Percentiles rank a stretch among this genome's conserved stretches.
Conservation (phyloP, 2,329 filamentous ascomycete species). For the Metarhizium album region DNA sequence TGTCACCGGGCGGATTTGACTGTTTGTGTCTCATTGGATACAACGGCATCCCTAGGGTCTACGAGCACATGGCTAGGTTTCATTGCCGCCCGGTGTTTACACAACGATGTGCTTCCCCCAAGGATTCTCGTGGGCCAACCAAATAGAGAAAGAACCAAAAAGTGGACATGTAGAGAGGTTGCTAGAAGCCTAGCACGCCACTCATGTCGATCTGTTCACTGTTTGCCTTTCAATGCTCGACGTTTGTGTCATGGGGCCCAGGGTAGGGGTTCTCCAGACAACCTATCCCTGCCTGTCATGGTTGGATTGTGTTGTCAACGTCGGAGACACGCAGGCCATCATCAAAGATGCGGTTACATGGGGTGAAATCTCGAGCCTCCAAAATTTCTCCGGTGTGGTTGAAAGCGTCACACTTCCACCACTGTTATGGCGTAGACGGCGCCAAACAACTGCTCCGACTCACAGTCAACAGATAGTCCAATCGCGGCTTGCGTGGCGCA, state of each 20-base stretch:
- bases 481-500: neutral
- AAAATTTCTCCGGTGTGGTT: neutral
- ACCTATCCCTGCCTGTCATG: neutral
- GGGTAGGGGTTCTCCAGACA: neutral
- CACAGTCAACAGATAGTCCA: neutral
- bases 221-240: neutral
- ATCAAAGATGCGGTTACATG: neutral
- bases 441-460: neutral
- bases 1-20: neutral
- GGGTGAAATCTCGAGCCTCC: neutral
- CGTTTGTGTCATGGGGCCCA: neutral
- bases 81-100: neutral
- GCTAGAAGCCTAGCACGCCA: too few relatives aligned
- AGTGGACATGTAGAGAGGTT: neutral
- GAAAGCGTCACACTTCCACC: neutral
- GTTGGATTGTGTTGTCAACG: neutral
- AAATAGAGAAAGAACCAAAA: neutral
- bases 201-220: neutral
- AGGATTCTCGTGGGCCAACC: neutral
- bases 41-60: neutral
- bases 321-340: neutral
- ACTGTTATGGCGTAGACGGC: neutral
- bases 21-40: neutral
- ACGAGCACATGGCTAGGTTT: neutral
- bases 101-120: neutral